Evolutionary conservation across 352 stramenopile species (phyloP).

Genomic region (Pythium dissotocum): DNA sequence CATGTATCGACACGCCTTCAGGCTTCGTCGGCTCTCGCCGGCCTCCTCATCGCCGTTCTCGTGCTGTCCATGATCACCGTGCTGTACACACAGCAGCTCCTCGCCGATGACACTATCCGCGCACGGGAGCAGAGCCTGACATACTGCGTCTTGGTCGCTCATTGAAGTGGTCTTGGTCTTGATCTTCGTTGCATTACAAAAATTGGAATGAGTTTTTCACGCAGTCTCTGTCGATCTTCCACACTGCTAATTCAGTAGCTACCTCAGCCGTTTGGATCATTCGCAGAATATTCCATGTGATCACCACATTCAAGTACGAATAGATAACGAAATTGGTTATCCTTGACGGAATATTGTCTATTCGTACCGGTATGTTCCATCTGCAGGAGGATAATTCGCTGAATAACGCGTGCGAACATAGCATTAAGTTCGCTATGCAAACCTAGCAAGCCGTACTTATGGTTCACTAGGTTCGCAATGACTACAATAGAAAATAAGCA

Average conservation of each 20-base stretch:
- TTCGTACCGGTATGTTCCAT: no score
- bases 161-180: neutral
- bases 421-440: neutral
- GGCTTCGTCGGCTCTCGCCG: conserved; percentile 14
- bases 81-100: conserved; percentile 68
- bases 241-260: conserved; percentile 23
- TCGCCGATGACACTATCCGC: conserved; percentile 29
- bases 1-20: conserved; percentile 50
- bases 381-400: no score
- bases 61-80: conserved; percentile 57
- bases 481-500: no score
- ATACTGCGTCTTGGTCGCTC: conserved; percentile 4
- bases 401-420: neutral
- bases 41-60: neutral
- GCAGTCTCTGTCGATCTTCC: neutral
- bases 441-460: conserved; percentile 6
- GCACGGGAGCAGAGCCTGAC: conserved; percentile 19
- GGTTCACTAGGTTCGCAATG: neutral
- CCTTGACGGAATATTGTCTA: no score
- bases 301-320: no score
- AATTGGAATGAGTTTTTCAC: neutral
- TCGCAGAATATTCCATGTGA: conserved; percentile 18
- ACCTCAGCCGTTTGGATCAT: neutral
- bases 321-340: no score
- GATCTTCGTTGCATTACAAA: neutral